Base-by-base conservation (phyloP, 306 rosid species). In the Cucurbita maxima region DNA sequence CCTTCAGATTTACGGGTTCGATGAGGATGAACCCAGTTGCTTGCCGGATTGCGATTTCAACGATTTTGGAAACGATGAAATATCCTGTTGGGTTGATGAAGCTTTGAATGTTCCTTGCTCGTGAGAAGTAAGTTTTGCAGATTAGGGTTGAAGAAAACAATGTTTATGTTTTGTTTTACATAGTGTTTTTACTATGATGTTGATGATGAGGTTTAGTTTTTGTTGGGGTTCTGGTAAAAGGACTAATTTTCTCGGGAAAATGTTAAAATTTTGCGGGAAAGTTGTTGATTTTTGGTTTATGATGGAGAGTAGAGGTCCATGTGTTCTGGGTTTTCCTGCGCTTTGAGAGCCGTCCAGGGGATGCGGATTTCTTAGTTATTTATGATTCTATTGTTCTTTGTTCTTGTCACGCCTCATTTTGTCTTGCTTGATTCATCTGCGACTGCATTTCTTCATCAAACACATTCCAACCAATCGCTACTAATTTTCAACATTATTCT, bases 41-140 rank as follows among this genome's bases (percentile, higher is more conserved):
- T 91, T 91, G 48, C 99, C 97, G 7, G 89, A 88, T 71, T 89
- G 76, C 10, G 92, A 94, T 75, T 91, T 94, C 52, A 88, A 16
- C 4, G 96, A 88, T 73, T 71, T 87, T 75, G 81, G 81, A 63
- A 77, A 55, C 71, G 96, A 87, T n/a, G 96, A 89, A 64, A 76
- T 91, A 67, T 80, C 88, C 8, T 82, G 85, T 63, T 94, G 98
- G 97, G 81, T 61, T 62, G 85, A 88, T 53, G 91, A 85, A 19
- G 81, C 92, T 79, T 82, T 84, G 80, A 85, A 89, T 71, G 79
- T 91, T 37, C 82, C 88, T 22, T 86, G 91, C 86, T 79, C 76
- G 51, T 79, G 74, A 69, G 83, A 52, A 68, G 82, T 13, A 76
- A 93, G 78, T 82, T 88, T 88, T 90, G 85, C 81, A 84, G 91